These are phyloP conservation scores for Apophysomyces variabilis DNA, from an alignment of 371 early-diverging fungal species.

Conservation along the genomic window DNA sequence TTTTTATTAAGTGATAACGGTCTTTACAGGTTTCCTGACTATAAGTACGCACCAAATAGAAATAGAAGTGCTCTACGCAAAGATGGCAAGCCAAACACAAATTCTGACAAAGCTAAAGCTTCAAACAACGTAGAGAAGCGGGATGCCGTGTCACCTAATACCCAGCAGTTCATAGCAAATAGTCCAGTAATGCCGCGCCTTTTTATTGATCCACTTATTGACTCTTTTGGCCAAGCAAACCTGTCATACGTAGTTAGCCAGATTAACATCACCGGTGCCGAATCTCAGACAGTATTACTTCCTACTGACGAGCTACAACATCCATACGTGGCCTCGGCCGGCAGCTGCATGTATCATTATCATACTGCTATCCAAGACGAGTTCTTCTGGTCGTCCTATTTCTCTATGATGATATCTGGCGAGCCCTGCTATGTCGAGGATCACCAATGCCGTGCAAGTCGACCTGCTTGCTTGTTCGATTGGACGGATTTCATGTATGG, in stretches of 20 bases:
- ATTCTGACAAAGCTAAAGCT: not conserved
- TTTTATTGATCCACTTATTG: too few relatives aligned
- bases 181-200: too few relatives aligned
- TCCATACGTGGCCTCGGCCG: not conserved
- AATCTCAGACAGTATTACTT: not conserved
- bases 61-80: not conserved
- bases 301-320: not conserved
- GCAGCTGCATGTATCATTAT: not conserved
- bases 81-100: not conserved
- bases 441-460: too few relatives aligned
- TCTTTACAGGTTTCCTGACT: slow-evolving; percentile 19
- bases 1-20: not conserved
- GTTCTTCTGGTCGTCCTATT: too few relatives aligned
- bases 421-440: too few relatives aligned
- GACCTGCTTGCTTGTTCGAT: too few relatives aligned
- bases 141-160: too few relatives aligned
- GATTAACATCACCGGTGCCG: not conserved
- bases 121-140: not conserved
- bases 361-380: too few relatives aligned
- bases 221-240: not conserved
- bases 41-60: slow-evolving; percentile 23
- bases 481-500: too few relatives aligned
- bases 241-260: not conserved
- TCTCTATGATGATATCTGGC: too few relatives aligned
- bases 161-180: not conserved